Evolutionary conservation across 306 rosid genomes (phyloP).

Genomic region (Prunus kanzakura): DNA sequence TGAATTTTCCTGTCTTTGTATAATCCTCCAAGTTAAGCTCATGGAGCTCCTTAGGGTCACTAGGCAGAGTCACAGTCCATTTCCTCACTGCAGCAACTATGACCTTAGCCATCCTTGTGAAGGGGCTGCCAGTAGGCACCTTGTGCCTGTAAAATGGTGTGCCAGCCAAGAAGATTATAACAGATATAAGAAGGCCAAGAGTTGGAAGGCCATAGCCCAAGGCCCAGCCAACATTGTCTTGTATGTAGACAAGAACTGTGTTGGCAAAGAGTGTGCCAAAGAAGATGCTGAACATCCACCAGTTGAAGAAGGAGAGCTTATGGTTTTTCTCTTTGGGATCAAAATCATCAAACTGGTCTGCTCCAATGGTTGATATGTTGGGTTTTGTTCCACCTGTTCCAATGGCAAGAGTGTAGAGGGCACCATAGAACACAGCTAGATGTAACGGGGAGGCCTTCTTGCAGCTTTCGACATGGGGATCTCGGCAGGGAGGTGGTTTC

Average conservation of each 20-base stretch:
- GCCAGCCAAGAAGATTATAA: conserved; percentile 57
- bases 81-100: conserved; percentile 60
- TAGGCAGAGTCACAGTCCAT: conserved; percentile 53
- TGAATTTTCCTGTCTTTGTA: conserved; percentile 40
- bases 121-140: conserved; percentile 43
- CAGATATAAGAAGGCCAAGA: conserved; percentile 60
- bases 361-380: conserved; percentile 91
- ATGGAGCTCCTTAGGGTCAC: conserved; percentile 50
- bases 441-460: conserved; percentile 70
- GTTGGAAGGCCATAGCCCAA: conserved; percentile 89
- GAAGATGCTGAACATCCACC: conserved; percentile 99
- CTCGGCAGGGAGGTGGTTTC: conserved; percentile 56
- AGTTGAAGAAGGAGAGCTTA: conserved; percentile 86
- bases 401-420: conserved; percentile 80
- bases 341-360: conserved; percentile 92
- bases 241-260: conserved; percentile 72
- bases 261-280: conserved; percentile 80
- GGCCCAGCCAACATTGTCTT: conserved; percentile 90
- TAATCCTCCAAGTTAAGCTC: conserved; percentile 55
- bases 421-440: conserved; percentile 63
- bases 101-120: conserved; percentile 61
- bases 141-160: conserved; percentile 83
- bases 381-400: conserved; percentile 96
- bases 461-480: conserved; percentile 50
- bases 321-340: conserved; percentile 64